A percentile compares a stretch with the other conserved stretches of the same genome.
phyloP scores from a whole-genome alignment of 2,329 filamentous ascomycete species.

The Helicocarpus griseus region DNA sequence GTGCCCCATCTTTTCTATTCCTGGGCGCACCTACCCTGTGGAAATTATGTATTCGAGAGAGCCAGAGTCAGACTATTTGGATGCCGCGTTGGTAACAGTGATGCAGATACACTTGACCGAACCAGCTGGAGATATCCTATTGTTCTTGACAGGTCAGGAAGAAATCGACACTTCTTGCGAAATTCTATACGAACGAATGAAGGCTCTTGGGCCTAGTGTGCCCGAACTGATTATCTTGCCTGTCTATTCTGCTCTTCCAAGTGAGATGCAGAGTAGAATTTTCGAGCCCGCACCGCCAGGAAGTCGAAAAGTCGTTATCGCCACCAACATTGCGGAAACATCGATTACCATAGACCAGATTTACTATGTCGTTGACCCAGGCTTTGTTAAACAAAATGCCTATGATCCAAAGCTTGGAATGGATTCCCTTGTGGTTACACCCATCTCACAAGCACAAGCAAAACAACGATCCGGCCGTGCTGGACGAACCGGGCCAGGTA shows the following conservation, averaged over 20 bases:
- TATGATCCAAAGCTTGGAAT: constrained; percentile 97
- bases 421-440: constrained; percentile 91
- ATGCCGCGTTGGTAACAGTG: constrained; percentile 86
- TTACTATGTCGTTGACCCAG: constrained; percentile 93
- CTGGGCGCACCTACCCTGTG: constrained; percentile 87
- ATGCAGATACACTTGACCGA: constrained; percentile 98
- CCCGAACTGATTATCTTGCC: constrained; percentile 88
- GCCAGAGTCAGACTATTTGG: constrained; percentile 90
- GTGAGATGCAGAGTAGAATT: constrained; percentile 86
- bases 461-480: constrained; percentile 90
- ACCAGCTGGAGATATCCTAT: constrained; percentile 82
- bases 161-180: constrained; percentile 95
- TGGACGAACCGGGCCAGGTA: constrained; percentile 87
- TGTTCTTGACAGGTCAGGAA: constrained; percentile 95
- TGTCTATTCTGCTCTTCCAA: constrained; percentile 89
- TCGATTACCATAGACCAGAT: constrained; percentile 97
- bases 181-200: constrained; percentile 91
- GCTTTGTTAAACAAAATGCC: constrained; percentile 95
- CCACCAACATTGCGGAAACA: constrained; percentile 96
- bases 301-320: constrained; percentile 86
- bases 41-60: constrained; percentile 93
- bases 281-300: constrained; percentile 88
- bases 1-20: constrained; percentile 93
- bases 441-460: constrained; percentile 92
- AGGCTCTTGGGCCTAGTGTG: constrained; percentile 78